Evolutionary conservation across 805 yeast genomes (phyloP).

Genomic region (Ogataea thermomethanolica): DNA sequence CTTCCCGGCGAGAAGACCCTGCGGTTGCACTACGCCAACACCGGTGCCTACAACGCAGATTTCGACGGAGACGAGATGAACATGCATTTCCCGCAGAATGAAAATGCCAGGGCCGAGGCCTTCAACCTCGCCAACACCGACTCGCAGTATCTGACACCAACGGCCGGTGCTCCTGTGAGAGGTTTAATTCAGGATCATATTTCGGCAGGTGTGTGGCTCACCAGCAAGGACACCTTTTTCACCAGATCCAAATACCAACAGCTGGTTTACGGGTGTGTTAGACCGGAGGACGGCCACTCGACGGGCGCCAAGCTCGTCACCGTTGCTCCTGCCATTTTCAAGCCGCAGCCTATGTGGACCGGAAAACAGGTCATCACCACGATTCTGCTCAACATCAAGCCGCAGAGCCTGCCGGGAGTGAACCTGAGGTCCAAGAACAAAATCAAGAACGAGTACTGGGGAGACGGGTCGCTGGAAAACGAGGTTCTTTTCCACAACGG

Average conservation of each 20-base stretch:
- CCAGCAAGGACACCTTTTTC: constrained; percentile 88
- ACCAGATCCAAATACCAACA: constrained; percentile 92
- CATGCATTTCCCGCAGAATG: constrained; percentile 98
- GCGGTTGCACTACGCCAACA: constrained; percentile 95
- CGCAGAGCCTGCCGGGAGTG: constrained; percentile 84
- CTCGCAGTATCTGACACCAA: constrained; percentile 95
- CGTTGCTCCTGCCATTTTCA: constrained; percentile 82
- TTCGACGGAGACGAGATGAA: constrained; percentile 99
- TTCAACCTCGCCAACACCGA: constrained; percentile 93
- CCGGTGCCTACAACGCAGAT: constrained; percentile 98
- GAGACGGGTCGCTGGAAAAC: constrained; percentile 77
- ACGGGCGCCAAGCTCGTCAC: constrained; percentile 64
- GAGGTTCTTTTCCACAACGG: constrained; percentile 84
- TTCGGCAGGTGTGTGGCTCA: constrained; percentile 98
- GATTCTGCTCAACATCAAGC: constrained; percentile 83
- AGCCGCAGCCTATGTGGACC: constrained; percentile 93
- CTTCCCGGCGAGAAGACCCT: constrained; percentile 96
- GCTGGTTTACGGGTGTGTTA: constrained; percentile 84
- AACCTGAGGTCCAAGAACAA: constrained; percentile 82
- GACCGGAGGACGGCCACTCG: constrained; percentile 97
- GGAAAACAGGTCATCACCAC: constrained; percentile 97
- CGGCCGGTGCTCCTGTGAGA: constrained; percentile 97
- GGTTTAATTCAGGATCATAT: constrained; percentile 99
- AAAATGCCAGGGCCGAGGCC: constrained; percentile 96
- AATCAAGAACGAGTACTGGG: constrained; percentile 95